Base-by-base conservation (phyloP, 1,139 yeast species). In the Geotrichum klebahnii region DNA sequence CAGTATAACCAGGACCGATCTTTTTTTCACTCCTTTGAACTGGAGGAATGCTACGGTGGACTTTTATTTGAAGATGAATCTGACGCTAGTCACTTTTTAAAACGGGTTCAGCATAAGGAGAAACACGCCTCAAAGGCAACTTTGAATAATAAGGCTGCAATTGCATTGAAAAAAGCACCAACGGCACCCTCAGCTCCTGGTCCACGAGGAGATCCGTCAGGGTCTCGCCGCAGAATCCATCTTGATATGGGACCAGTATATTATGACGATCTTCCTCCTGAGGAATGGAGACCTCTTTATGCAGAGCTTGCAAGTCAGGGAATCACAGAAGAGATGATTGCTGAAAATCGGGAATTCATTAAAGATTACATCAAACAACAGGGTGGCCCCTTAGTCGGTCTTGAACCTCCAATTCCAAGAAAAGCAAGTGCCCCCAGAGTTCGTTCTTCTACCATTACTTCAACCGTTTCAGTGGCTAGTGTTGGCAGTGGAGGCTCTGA, bases 1-100 rank as follows among this genome's bases (percentile, higher is more conserved):
- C 84, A 82, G 57, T 92, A 92, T 68, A 79, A 85, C 64, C 97
- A 92, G 67, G 98, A 92, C 66, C 78, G 98, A 23, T 82, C 95
- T 46, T 92, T 87, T 68, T 92, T 92, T 75, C 98, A 92, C 65
- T 78, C 95, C 8, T 92, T 92, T 70, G 98, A 92, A 70, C 74
- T 88, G 52, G 97, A 92, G 61, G 95, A 87, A 23, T 90, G 96
- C 64, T 76, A 76, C 53, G 90, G 82, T n/a, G 98, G 97, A 0
- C 72, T 92, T 20, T 69, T 92, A 48, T 92, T 92, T 67, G 96
- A 90, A 60, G 97, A 90, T 68, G 80, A 88, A 50, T 75, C 74
- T 48, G 98, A 92, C 59, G 98, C 98, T 0, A 70, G 88, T 2
- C 94, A 84, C 64, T 87, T 92, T 71, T 74, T 71, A 66, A 88